Evolutionary conservation across 805 yeast species (phyloP).

Genomic region (Saccharomycopsis lassenensis): DNA sequence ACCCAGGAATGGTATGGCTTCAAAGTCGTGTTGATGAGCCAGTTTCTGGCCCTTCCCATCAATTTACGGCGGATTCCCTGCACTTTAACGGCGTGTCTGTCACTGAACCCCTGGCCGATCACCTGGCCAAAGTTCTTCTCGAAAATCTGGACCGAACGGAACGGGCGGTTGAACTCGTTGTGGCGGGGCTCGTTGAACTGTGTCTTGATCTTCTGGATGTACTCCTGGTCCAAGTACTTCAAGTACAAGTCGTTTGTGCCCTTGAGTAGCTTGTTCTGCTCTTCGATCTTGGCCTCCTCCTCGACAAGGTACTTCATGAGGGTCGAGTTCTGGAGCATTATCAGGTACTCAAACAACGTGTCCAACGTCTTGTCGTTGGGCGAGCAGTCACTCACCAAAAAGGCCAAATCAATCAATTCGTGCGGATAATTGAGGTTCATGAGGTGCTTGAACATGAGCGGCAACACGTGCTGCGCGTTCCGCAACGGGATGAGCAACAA

Average conservation of each 20-base stretch:
- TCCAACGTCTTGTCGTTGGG: slow-evolving; percentile 55
- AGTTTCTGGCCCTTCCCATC: slow-evolving; percentile 82
- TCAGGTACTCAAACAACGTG: slow-evolving; percentile 51
- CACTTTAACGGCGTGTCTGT: slow-evolving; percentile 74
- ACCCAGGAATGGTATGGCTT: slow-evolving; percentile 87
- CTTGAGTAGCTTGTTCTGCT: slow-evolving; percentile 25
- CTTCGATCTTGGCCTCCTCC: slow-evolving; percentile 26
- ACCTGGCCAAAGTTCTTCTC: slow-evolving; percentile 77
- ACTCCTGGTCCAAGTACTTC: slow-evolving; percentile 57
- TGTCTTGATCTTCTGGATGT: slow-evolving; percentile 42
- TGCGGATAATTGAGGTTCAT: slow-evolving; percentile 85
- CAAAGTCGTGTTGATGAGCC: slow-evolving; percentile 65
- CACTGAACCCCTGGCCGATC: slow-evolving; percentile 77
- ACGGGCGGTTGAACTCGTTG: slow-evolving; percentile 50
- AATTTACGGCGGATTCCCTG: slow-evolving; percentile 76
- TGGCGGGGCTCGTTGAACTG: slow-evolving; percentile 64
- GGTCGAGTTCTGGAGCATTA: slow-evolving; percentile 62
- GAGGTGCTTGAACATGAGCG: slow-evolving; percentile 73
- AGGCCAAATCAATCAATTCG: slow-evolving; percentile 65
- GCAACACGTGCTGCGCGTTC: slow-evolving; percentile 67
- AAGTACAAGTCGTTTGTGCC: slow-evolving; percentile 57
- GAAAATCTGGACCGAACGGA: slow-evolving; percentile 69
- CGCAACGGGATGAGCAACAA: slow-evolving; percentile 65
- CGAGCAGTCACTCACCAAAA: slow-evolving; percentile 72
- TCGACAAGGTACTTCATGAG: slow-evolving; percentile 36